phyloP scores from a whole-genome alignment of 139 green algal genomes.

The Closterium sp. region DNA sequence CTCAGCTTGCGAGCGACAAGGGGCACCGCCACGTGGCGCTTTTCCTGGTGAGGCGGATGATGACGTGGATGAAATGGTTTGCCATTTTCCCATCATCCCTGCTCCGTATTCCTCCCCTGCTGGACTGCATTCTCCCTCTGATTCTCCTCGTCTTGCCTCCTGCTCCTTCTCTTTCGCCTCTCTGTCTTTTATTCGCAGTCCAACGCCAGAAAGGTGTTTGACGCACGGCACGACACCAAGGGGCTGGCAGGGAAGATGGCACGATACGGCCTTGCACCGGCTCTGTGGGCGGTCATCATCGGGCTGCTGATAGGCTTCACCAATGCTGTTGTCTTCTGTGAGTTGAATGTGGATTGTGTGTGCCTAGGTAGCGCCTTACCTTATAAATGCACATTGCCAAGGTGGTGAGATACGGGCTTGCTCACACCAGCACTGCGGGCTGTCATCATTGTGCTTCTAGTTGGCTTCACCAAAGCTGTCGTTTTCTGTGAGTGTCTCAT shows the following conservation, averaged over 20 bases:
- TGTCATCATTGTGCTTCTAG: conserved; percentile 21
- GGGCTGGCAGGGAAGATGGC: conserved; percentile 4
- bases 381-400: too few relatives aligned
- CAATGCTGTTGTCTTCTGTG: conserved; percentile 21
- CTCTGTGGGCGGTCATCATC: conserved; percentile 43
- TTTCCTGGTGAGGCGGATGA: conserved; percentile 33
- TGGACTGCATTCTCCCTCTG: too few relatives aligned
- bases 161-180: too few relatives aligned
- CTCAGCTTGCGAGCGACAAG: conserved; percentile 88
- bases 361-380: too few relatives aligned
- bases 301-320: conserved; percentile 27
- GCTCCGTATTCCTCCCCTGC: too few relatives aligned
- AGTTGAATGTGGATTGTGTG: too few relatives aligned
- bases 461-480: conserved; percentile 25
- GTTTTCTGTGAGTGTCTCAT: conserved; percentile 20
- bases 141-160: too few relatives aligned
- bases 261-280: conserved; percentile 25
- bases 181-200: background rate
- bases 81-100: too few relatives aligned
- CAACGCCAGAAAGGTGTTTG: conserved; percentile 39
- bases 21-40: conserved; percentile 80
- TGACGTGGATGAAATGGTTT: background rate
- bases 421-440: conserved; percentile 33
- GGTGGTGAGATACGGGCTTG: conserved; percentile 18
- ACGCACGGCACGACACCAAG: conserved; percentile 6